These are phyloP conservation scores for Perilla frutescens DNA, from an alignment of 257 asterid genomes.

Conservation along the genomic window DNA sequence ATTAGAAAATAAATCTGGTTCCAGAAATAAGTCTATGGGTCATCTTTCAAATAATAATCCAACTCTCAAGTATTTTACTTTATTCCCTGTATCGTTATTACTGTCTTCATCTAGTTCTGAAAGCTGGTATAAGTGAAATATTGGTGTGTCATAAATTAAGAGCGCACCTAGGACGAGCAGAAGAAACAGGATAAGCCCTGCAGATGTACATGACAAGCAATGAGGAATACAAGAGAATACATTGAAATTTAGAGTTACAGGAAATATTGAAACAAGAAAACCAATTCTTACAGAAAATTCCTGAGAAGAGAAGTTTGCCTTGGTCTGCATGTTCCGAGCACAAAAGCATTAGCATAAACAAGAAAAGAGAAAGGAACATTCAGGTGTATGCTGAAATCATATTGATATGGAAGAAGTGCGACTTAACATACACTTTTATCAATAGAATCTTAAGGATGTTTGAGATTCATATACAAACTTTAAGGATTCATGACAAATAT, in stretches of 20 bases:
- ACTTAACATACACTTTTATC: not conserved
- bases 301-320: not conserved
- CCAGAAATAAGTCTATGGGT: too few relatives aligned
- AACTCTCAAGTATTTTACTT: too few relatives aligned
- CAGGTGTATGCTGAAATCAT: not conserved
- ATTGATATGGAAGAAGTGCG: not conserved
- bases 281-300: not conserved
- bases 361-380: not conserved
- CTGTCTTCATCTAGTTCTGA: not conserved
- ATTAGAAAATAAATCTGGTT: too few relatives aligned
- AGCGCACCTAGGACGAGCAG: conserved; percentile 8
- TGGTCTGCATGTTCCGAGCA: not conserved
- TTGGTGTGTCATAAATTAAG: not conserved
- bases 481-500: not conserved
- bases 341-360: conserved; percentile 18
- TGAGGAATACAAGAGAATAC: not conserved
- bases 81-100: too few relatives aligned
- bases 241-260: not conserved
- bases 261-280: not conserved
- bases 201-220: not conserved
- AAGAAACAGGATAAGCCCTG: not conserved
- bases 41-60: too few relatives aligned
- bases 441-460: too few relatives aligned
- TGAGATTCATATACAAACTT: too few relatives aligned
- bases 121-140: not conserved